Percentiles rank a stretch among this genome's conserved stretches.
phyloP scores from a whole-genome alignment of 768 basidiomycete species.

The Pleurotus ostreatus region DNA sequence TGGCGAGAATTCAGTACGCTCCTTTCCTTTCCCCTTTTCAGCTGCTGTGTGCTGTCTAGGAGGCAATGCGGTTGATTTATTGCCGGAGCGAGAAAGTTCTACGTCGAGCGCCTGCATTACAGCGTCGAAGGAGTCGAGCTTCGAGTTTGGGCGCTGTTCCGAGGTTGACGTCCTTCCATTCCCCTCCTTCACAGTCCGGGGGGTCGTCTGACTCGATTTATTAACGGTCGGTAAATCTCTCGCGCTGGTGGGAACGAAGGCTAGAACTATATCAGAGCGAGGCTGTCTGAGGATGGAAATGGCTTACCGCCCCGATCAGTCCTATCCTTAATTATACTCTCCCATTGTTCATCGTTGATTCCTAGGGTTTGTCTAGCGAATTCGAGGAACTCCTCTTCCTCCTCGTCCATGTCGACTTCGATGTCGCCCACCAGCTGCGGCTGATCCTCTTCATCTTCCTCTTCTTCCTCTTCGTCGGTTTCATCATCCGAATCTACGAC shows the following conservation, averaged over 20 bases:
- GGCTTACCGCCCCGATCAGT: slow-evolving; percentile 73
- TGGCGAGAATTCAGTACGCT: slow-evolving; percentile 25
- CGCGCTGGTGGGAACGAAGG: slow-evolving; percentile 55
- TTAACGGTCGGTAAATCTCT: neutral
- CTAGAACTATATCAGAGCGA: slow-evolving; percentile 25
- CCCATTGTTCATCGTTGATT: slow-evolving; percentile 86
- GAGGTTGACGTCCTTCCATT: slow-evolving; percentile 19
- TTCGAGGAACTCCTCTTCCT: slow-evolving; percentile 92
- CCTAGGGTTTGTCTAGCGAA: slow-evolving; percentile 92
- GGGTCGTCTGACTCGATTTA: neutral
- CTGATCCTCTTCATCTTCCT: slow-evolving; percentile 73
- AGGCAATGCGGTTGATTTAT: neutral
- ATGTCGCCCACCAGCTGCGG: slow-evolving; percentile 81
- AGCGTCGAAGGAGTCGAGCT: slow-evolving; percentile 88
- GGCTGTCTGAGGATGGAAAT: slow-evolving; percentile 9
- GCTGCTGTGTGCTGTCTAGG: slow-evolving; percentile 18
- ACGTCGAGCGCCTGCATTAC: slow-evolving; percentile 96
- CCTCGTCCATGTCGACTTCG: slow-evolving; percentile 89
- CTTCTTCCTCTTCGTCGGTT: slow-evolving; percentile 47
- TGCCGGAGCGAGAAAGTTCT: slow-evolving; percentile 45
- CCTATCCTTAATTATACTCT: slow-evolving; percentile 78
- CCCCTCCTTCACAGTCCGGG: slow-evolving; percentile 3
- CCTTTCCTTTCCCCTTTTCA: slow-evolving; percentile 38
- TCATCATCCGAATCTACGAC: slow-evolving; percentile 80
- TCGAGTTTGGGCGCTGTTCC: slow-evolving; percentile 48